A percentile compares a stretch with the other conserved stretches of the same genome.
phyloP scores from a whole-genome alignment of 495 filamentous ascomycete genomes.

The Astrothelium subdiscretum region DNA sequence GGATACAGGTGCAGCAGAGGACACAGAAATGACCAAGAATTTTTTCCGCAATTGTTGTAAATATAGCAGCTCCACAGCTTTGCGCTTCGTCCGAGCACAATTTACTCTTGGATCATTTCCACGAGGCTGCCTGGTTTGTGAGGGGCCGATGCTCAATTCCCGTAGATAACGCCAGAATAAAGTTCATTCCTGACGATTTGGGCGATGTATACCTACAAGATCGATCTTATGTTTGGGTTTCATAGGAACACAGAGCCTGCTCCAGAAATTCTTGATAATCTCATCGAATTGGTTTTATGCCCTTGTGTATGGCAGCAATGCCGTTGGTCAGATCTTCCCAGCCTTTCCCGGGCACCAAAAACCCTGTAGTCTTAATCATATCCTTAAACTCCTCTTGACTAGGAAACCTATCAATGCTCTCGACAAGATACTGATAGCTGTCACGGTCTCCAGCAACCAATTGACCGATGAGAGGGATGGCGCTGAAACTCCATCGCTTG shows the following conservation, averaged over 20 bases:
- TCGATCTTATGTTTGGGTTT: no score
- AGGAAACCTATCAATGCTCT: constrained; percentile 93
- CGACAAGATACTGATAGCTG: constrained; percentile 96
- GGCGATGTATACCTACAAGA: no score
- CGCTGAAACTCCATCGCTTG: constrained; percentile 89
- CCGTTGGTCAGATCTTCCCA: constrained; percentile 66
- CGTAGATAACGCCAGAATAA: no score
- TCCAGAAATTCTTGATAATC: not conserved
- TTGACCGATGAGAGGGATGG: constrained; percentile 91
- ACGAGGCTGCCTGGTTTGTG: not conserved
- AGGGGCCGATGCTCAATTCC: no score
- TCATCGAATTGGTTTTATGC: constrained; percentile 62
- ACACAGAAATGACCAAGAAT: not conserved
- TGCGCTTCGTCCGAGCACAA: not conserved
- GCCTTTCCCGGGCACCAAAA: constrained; percentile 62
- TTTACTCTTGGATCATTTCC: no score
- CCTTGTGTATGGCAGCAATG: constrained; percentile 92
- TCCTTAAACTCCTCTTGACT: constrained; percentile 67
- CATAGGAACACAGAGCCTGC: no score
- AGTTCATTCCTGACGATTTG: no score
- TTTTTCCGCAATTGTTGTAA: not conserved
- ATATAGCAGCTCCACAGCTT: not conserved
- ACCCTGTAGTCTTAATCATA: constrained; percentile 85
- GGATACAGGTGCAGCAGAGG: not conserved
- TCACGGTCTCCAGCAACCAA: constrained; percentile 87